Conservation (phyloP, 2,329 filamentous ascomycete species). For the Fusarium incarnatum region DNA sequence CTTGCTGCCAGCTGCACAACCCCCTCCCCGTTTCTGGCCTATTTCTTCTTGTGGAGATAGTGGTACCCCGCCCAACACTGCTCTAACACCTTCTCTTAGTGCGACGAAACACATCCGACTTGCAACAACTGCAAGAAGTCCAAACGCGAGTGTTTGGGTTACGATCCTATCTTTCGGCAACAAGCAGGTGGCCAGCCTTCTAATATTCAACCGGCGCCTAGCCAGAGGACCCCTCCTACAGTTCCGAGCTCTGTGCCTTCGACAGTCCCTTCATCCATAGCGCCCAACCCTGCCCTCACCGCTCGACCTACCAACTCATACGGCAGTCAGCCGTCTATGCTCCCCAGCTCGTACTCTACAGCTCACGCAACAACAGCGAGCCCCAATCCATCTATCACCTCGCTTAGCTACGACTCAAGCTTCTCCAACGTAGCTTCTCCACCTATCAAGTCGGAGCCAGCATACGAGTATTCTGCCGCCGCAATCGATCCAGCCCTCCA, state of each 20-base stretch:
- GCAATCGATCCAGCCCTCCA: conserved; percentile 76
- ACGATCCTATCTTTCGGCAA: conserved; percentile 87
- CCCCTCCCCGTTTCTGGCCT: conserved; percentile 15
- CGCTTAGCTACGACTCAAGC: conserved; percentile 52
- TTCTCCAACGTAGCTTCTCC: conserved; percentile 48
- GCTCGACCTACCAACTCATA: conserved; percentile 55
- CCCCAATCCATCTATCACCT: conserved; percentile 47
- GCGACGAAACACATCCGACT: conserved; percentile 92
- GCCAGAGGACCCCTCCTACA: conserved; percentile 51
- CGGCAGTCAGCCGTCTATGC: conserved; percentile 59
- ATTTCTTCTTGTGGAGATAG: conserved; percentile 36
- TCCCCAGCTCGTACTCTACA: conserved; percentile 58
- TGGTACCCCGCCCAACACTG: conserved; percentile 30
- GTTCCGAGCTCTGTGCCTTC: conserved; percentile 46
- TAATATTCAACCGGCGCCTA: conserved; percentile 56
- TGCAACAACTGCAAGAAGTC: conserved; percentile 93
- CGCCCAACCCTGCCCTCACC: conserved; percentile 42
- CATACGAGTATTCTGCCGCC: conserved; percentile 67
- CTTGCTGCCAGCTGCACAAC: conserved; percentile 24
- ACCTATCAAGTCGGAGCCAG: conserved; percentile 53
- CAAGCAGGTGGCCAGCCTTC: conserved; percentile 79
- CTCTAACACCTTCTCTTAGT: conserved; percentile 61
- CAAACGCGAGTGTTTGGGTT: conserved; percentile 86
- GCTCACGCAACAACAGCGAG: conserved; percentile 50
- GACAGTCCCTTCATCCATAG: conserved; percentile 43